Evolutionary conservation across 2,329 filamentous ascomycete species (phyloP).

Genomic region (Botrytis aclada): DNA sequence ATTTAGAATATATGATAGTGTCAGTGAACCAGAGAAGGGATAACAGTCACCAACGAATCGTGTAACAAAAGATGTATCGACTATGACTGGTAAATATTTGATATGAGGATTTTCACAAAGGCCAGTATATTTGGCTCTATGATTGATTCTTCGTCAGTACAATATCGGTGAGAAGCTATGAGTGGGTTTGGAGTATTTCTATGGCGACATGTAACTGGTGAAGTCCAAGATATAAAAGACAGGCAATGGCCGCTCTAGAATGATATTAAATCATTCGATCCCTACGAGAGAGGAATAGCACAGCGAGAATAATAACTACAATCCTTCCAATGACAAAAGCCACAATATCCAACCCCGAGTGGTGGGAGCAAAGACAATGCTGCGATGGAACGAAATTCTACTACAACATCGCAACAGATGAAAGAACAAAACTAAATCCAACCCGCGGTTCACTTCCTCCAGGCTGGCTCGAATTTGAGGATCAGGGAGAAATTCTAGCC

Average conservation of each 20-base stretch:
- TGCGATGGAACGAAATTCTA: slow-evolving; percentile 15
- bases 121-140: background rate
- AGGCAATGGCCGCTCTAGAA: background rate
- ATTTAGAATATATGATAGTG: background rate
- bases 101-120: background rate
- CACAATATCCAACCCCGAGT: slow-evolving; percentile 3
- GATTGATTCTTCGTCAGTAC: background rate
- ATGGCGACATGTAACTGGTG: background rate
- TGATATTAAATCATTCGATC: background rate
- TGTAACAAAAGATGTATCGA: background rate
- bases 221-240: background rate
- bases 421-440: slow-evolving; percentile 15
- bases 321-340: background rate
- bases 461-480: background rate
- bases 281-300: background rate
- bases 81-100: background rate
- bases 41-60: background rate
- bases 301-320: background rate
- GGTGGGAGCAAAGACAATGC: slow-evolving; percentile 17
- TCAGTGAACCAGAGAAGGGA: background rate
- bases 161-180: background rate
- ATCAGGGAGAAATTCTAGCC: slow-evolving; percentile 5
- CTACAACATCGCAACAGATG: slow-evolving; percentile 14
- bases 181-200: background rate
- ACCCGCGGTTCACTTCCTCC: background rate